Percentiles rank a stretch among this genome's conserved stretches.
Evolutionary conservation across 768 basidiomycete genomes (phyloP).

Genomic region (Tricholoma furcatifolium): DNA sequence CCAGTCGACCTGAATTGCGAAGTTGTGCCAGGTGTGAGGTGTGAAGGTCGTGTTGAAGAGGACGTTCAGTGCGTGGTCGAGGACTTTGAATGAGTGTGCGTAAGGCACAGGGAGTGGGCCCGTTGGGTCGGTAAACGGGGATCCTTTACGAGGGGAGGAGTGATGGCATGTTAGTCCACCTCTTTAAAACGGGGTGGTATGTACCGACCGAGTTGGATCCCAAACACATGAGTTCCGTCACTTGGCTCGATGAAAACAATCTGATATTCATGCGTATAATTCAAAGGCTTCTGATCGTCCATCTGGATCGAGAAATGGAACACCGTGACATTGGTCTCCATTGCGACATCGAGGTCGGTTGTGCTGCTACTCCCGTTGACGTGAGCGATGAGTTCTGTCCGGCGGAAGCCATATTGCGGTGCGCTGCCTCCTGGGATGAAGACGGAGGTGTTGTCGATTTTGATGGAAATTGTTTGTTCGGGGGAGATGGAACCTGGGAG

Average conservation of each 20-base stretch:
- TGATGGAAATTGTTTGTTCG: slow-evolving; percentile 51
- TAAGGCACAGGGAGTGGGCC: slow-evolving; percentile 38
- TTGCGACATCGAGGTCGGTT: slow-evolving; percentile 32
- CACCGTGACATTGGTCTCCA: slow-evolving; percentile 35
- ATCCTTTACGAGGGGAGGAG: slow-evolving; percentile 33
- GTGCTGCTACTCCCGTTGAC: slow-evolving; percentile 31
- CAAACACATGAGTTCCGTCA: slow-evolving; percentile 62
- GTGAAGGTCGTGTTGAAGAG: slow-evolving; percentile 50
- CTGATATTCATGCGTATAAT: slow-evolving; percentile 60
- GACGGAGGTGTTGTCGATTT: slow-evolving; percentile 57
- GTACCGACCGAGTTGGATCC: slow-evolving; percentile 51
- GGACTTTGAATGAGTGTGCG: slow-evolving; percentile 51
- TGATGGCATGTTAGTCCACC: neutral
- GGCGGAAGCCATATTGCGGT: slow-evolving; percentile 56
- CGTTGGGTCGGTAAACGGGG: slow-evolving; percentile 55
- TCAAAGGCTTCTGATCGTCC: slow-evolving; percentile 42
- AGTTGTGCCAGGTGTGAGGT: slow-evolving; percentile 53
- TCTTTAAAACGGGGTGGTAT: neutral
- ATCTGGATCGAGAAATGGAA: slow-evolving; percentile 37
- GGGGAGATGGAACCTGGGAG: slow-evolving; percentile 23
- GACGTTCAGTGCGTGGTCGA: slow-evolving; percentile 51
- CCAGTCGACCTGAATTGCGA: slow-evolving; percentile 60
- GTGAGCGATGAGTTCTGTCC: slow-evolving; percentile 59
- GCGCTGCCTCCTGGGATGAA: slow-evolving; percentile 49
- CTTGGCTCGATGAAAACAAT: slow-evolving; percentile 60